A percentile compares a stretch with the other conserved stretches of the same genome.
Evolutionary conservation across 2,329 filamentous ascomycete species (phyloP).

Genomic region (Neoscytalidium dimidiatum): DNA sequence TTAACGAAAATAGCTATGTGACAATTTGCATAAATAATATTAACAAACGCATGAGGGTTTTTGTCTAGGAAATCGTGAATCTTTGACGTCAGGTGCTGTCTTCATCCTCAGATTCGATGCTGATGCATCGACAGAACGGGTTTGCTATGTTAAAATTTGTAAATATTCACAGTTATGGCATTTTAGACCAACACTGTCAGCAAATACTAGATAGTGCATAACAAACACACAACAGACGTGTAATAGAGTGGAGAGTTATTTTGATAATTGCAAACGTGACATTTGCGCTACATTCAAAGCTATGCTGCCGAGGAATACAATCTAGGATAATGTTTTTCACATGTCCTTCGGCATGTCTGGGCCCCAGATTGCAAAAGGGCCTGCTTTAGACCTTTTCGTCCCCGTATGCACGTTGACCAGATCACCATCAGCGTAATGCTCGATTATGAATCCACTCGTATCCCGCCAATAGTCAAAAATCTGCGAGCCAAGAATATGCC

Average conservation of each 20-base stretch:
- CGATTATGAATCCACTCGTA: slow-evolving; percentile 62
- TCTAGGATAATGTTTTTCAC: too few relatives aligned
- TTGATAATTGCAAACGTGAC: too few relatives aligned
- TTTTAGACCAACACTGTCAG: too few relatives aligned
- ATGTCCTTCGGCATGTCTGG: slow-evolving; percentile 37
- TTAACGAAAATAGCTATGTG: too few relatives aligned
- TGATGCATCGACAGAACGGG: not conserved
- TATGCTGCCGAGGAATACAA: too few relatives aligned
- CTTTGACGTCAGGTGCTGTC: not conserved
- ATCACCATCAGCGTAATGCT: slow-evolving; percentile 74
- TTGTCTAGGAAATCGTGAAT: not conserved
- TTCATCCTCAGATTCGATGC: not conserved
- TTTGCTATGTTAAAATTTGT: not conserved
- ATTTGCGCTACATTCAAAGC: too few relatives aligned
- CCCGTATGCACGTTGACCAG: slow-evolving; percentile 60
- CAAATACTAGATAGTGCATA: too few relatives aligned
- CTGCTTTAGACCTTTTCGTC: slow-evolving; percentile 43
- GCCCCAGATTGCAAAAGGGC: slow-evolving; percentile 46
- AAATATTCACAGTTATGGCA: too few relatives aligned
- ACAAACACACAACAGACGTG: too few relatives aligned
- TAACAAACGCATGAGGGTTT: not conserved
- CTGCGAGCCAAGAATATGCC: slow-evolving; percentile 69
- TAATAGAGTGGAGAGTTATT: too few relatives aligned
- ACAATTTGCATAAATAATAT: not conserved
- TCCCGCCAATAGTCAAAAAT: slow-evolving; percentile 76